phyloP scores from a whole-genome alignment of 306 rosid species.

The Purshia tridentata region DNA sequence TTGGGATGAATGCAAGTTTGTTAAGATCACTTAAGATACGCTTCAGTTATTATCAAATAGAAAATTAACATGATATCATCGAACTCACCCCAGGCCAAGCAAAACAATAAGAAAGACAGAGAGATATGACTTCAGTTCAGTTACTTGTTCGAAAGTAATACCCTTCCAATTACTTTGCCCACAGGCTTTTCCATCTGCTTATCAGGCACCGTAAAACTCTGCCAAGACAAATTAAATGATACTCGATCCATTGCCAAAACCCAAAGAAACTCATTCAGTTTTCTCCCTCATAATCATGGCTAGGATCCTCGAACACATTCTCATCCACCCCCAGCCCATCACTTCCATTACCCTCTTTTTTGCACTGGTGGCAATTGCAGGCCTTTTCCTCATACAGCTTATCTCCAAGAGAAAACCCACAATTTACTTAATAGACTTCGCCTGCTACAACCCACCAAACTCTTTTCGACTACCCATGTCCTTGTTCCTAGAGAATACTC shows the following conservation, averaged over 20 bases:
- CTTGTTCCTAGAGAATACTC: constrained; percentile 40
- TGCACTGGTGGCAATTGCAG: not conserved
- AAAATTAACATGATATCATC: not conserved
- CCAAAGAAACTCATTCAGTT: too few species aligned
- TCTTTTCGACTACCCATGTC: constrained; percentile 41
- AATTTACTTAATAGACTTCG: constrained; percentile 44
- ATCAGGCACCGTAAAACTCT: not conserved
- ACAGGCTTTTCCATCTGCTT: not conserved
- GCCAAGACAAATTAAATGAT: not conserved
- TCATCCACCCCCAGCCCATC: not conserved
- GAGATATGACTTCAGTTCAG: too few species aligned
- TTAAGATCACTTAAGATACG: not conserved
- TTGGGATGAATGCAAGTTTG: not conserved
- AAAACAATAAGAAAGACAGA: too few species aligned
- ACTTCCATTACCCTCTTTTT: not conserved
- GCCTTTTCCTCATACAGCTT: not conserved
- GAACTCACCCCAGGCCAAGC: too few species aligned
- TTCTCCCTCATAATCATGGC: not conserved
- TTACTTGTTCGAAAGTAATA: too few species aligned
- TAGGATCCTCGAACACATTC: not conserved
- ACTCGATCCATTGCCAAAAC: too few species aligned
- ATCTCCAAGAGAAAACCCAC: constrained; percentile 15
- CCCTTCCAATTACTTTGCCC: not conserved
- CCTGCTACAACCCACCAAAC: constrained; percentile 42
- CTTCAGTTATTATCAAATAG: not conserved